A percentile compares a stretch with the other conserved stretches of the same genome.
phyloP scores from a whole-genome alignment of 306 rosid genomes.

The Gynostemma pentaphyllum region DNA sequence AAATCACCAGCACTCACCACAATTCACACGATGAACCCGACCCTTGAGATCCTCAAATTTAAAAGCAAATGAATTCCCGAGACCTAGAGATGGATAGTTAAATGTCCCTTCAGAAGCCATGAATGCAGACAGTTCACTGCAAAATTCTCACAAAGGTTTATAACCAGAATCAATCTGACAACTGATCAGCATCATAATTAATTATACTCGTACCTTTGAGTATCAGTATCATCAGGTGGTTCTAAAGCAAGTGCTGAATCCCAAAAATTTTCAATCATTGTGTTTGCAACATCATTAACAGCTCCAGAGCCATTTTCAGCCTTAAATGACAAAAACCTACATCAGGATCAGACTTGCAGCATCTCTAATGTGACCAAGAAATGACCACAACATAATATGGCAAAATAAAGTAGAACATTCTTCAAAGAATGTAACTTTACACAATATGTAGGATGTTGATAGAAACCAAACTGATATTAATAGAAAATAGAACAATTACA shows the following conservation, averaged over 20 bases:
- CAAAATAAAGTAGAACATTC: background rate
- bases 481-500: too few relatives aligned
- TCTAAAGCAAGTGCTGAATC: conserved; percentile 78
- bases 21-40: conserved; percentile 65
- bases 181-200: conserved; percentile 8
- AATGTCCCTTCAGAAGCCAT: conserved; percentile 56
- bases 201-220: conserved; percentile 43
- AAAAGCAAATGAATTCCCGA: conserved; percentile 65
- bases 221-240: conserved; percentile 79
- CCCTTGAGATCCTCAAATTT: conserved; percentile 75
- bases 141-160: conserved; percentile 13
- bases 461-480: too few relatives aligned
- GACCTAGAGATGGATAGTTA: conserved; percentile 43
- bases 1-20: conserved; percentile 43
- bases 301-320: conserved; percentile 68
- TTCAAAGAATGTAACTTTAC: background rate
- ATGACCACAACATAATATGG: background rate
- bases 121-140: conserved; percentile 70
- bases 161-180: conserved; percentile 12
- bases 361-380: background rate
- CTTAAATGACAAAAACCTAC: conserved; percentile 18
- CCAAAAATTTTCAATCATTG: conserved; percentile 96
- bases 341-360: background rate
- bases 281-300: conserved; percentile 67
- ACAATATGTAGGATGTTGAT: background rate